Evolutionary conservation across 1,139 yeast genomes (phyloP), one percentile per base, ranked within the genome.

Genomic region (Zygosaccharomyces sapae): DNA sequence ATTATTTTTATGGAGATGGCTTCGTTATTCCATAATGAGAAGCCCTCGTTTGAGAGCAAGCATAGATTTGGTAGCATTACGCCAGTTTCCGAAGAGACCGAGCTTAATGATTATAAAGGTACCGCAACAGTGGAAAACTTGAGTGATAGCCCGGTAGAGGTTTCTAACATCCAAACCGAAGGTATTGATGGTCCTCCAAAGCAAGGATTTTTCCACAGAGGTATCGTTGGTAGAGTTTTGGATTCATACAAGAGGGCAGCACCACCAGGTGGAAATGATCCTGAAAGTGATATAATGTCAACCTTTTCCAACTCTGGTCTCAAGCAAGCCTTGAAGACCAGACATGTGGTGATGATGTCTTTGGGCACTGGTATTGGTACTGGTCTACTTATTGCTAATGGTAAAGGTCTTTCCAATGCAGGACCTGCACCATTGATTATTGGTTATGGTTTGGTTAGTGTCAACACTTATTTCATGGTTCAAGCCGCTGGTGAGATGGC

Each of bases 281-380:
- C 56, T 29, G 57, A 52, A 41, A 55, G 48, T 42, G 52, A 54
- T 37, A 49, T 58, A 30, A 50, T 22, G 25, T 22, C 25, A 4
- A 22, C 25, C 5, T 22, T 36, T 19, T 36, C 54, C 16, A 47
- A 49, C 13, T 33, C 50, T 5, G 53, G 50, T 33, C 70, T 77
- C 41, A 73, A 74, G 52, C 71, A 79, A 43, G 75, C 76, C 13
- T 70, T 78, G 49, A 70, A 70, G 49, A 68, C 76, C 13, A 66
- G 80, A 45, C 81, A 77, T 61, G 61, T 77, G 49, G 77, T 80
- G 57, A 77, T 83, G 83, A 84, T 87, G 59, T 85, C 94, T 38
- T 73, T 87, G 45, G 95, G 94, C 18, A 86, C 92, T 16, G 83
- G 89, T 53, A 83, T 87, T 46, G 95, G 95, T 67, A 81, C 87